Base-by-base conservation (phyloP, 352 stramenopile species). In the Thalassiosira livingstoniorum region DNA sequence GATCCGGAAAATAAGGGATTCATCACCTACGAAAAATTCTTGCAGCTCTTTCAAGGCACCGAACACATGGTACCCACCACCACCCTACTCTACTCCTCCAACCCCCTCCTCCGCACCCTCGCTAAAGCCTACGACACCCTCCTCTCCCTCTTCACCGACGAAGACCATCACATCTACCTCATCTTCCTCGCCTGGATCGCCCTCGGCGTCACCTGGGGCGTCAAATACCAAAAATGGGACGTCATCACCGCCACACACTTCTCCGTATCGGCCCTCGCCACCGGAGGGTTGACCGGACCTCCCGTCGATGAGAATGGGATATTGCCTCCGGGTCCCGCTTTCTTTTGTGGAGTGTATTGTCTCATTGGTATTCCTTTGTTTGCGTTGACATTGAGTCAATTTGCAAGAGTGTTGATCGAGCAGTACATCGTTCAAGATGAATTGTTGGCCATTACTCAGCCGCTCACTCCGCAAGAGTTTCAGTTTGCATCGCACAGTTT, bases 271-370 rank as follows among this genome's bases (percentile, higher is more conserved):
- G 87, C 87, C 1, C 58, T 92, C 0, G 85, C 87, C 0, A 88
- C 80, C 42, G 87, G 87, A 31, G 87, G 87, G 21, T 64, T 92
- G n/a, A 92, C 87, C 11, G 87, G 72, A 43, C 87, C 87, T 32
- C 60, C 58, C 11, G 84, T 90, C 4, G 76, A 90, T 54, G 62
- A 29, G 25, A 61, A 84, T 31, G 87, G 87, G n/a, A 88, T 90
- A 45, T 60, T 92, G 42, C 82, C 83, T 5, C 31, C 85, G 7
- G 57, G 77, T 11, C 62, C 85, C 13, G 75, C 85, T 25, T 68
- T 90, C 35, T 92, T 92, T 69, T 91, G 85, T 71, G 87, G 85
- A 3, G 23, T 88, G 1, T 92, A 85, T 77, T 91, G 82, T 72
- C 73, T 92, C 1, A 76, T 92, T 57, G 87, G 87, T 4, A 87